Conservation (phyloP, 768 basidiomycete species). For the Trametes coccinea region DNA sequence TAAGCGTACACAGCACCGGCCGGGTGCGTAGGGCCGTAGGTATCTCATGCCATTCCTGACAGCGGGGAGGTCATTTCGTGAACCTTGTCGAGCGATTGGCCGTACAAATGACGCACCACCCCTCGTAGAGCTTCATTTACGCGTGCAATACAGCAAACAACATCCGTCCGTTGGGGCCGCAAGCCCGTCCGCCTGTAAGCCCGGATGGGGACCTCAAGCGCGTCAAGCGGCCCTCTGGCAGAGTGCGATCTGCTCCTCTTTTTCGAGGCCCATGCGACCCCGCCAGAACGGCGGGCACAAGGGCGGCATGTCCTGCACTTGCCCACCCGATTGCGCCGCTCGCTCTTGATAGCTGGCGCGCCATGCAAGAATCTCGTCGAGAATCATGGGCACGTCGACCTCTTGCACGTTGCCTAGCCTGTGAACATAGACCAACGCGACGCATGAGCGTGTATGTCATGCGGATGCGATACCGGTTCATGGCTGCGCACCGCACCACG, state of each 20-base stretch:
- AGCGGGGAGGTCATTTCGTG: no score
- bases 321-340: constrained; percentile 24
- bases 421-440: background rate
- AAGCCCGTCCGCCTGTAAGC: no score
- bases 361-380: constrained; percentile 45
- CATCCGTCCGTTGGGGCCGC: no score
- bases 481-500: background rate
- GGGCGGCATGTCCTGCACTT: constrained; percentile 34
- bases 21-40: no score
- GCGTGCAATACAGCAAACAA: no score
- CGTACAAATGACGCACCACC: no score
- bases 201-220: background rate
- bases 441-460: background rate
- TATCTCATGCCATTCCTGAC: no score
- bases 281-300: constrained; percentile 59
- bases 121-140: no score
- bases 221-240: constrained; percentile 3
- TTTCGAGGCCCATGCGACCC: constrained; percentile 67
- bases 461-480: background rate
- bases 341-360: constrained; percentile 24
- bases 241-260: constrained; percentile 54
- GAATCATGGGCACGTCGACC: constrained; percentile 53
- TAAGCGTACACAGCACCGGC: no score
- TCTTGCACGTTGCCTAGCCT: constrained; percentile 68
- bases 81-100: no score